Base-by-base conservation (phyloP, 1,284 basidiomycete species). In the Sanguinoderma infundibulare region DNA sequence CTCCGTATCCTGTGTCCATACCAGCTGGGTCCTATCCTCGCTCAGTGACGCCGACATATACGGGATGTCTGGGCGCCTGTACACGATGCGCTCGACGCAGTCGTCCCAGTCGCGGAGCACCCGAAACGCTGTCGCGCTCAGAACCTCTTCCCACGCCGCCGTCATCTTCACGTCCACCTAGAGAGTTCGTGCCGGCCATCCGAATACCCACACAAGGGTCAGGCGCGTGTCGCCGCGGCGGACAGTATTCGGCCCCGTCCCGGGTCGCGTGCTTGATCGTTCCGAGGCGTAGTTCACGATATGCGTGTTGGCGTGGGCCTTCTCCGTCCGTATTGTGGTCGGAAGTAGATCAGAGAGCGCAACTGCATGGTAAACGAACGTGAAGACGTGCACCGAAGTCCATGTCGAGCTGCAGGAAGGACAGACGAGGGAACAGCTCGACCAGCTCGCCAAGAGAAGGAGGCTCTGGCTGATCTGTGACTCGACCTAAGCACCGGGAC, bases 331-430 rank as follows among this genome's bases (percentile, higher is more conserved):
- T 3, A 32, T 5, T 5, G 42, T 5, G 22, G 12, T 24, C 14
- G 10, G 14, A 8, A 6, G 10, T n/a, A n/a, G n/a, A n/a, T n/a
- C n/a, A 4, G 10, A 24, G 3, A 26, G 7, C 34, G 34, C 5
- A 24, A 20, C 26, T 14, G 26, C n/a, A n/a, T n/a, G 22, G 22
- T 4, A 14, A 24, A 44, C n/a, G 42, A 26, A 22, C 6, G 9
- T 2, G 26, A 2, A 49, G n/a, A 26, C 14, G 5, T 1, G 3
- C 32, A 38, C 59, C 26, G 5, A 42, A 10, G n/a, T 36, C 26
- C 59, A 60, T 47, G 54, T 60, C 54, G 38, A 60, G 40, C 15
- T 60, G 54, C 15, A 60, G n/a, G 54, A 56, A 53, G 26, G 49
- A 49, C 34, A 60, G n/a, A 17, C 39, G 26, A 1, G 59, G 59